Percentiles rank a stretch among this genome's conserved stretches.
Evolutionary conservation across 176 grass and related monocot species (phyloP).

Genomic region (Triticum timopheevii): DNA sequence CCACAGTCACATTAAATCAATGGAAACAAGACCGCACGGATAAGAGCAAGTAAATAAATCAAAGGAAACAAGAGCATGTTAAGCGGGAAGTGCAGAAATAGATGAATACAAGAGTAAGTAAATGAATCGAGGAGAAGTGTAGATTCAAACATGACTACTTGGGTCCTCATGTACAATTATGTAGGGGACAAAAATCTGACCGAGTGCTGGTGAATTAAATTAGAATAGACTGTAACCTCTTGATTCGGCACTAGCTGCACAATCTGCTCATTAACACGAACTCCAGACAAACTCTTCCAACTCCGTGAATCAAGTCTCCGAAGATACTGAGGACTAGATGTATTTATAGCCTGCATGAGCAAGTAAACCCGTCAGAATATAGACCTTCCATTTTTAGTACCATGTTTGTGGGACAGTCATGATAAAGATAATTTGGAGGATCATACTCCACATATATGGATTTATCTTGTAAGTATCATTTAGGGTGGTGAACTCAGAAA

Average conservation of each 20-base stretch:
- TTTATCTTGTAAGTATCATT: not conserved
- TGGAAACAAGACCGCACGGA: not conserved
- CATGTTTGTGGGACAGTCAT: not conserved
- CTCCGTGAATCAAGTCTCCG: conserved; percentile 48
- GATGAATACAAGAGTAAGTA: not conserved
- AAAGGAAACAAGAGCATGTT: not conserved
- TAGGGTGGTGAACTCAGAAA: not conserved
- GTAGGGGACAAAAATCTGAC: not conserved
- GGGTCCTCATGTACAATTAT: not conserved
- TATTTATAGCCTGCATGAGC: conserved; percentile 49
- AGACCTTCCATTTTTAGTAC: not conserved
- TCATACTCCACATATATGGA: not conserved
- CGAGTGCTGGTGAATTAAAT: not conserved
- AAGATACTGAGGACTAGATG: conserved; percentile 36
- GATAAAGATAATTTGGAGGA: conserved; percentile 9
- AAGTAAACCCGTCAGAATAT: conserved; percentile 10
- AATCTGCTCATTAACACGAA: conserved; percentile 64
- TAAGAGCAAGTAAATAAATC: not conserved
- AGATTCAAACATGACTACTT: not conserved
- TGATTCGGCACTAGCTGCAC: conserved; percentile 63
- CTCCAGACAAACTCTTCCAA: conserved; percentile 70
- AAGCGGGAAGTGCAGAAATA: not conserved
- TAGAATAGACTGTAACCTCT: conserved; percentile 36
- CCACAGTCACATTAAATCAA: not conserved
- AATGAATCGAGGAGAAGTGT: not conserved